Conservation (phyloP, 305 asterid genomes). For the Fraxinus latifolia region DNA sequence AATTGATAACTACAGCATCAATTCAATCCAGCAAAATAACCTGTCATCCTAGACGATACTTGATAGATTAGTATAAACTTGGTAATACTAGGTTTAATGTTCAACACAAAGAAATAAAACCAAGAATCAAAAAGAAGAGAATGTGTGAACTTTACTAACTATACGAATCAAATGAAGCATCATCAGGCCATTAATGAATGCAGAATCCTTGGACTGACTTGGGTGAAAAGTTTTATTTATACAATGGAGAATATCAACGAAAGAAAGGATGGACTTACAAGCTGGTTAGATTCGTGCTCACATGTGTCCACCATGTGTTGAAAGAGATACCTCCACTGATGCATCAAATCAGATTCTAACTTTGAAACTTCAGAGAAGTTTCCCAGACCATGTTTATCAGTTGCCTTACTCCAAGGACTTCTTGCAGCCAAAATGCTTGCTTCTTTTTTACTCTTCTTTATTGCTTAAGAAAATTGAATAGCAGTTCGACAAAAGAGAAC, state of each 20-base stretch:
- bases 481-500: background rate
- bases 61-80: background rate
- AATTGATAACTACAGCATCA: background rate
- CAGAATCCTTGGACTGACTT: background rate
- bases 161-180: background rate
- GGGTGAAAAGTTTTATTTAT: too few relatives aligned
- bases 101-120: background rate
- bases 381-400: conserved; percentile 39
- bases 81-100: background rate
- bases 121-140: background rate
- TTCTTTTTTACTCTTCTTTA: conserved; percentile 67
- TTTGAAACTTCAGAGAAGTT: conserved; percentile 31
- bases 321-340: conserved; percentile 82
- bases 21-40: background rate
- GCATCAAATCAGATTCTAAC: conserved; percentile 57
- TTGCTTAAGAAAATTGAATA: conserved; percentile 22
- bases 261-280: conserved; percentile 45
- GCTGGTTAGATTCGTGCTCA: conserved; percentile 59
- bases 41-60: background rate
- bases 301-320: conserved; percentile 50
- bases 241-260: background rate
- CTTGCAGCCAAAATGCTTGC: conserved; percentile 65
- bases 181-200: background rate
- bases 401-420: conserved; percentile 40
- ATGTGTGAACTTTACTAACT: background rate